Evolutionary conservation across 192 early-diverging fungal genomes (phyloP).

Genomic region (Linnemannia elongata): DNA sequence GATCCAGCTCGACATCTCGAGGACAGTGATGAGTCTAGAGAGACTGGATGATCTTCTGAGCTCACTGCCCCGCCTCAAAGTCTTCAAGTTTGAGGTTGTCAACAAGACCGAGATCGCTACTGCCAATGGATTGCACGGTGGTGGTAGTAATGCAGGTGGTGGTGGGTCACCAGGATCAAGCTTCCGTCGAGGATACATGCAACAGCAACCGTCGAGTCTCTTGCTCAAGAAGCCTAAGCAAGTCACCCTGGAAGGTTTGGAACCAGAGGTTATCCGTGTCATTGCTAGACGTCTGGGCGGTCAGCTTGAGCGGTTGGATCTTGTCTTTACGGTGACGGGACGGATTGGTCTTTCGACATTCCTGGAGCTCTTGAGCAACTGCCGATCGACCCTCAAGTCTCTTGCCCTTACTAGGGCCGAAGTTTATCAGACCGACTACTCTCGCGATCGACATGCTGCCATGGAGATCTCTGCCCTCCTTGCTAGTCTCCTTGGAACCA

Average conservation of each 20-base stretch:
- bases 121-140: neutral
- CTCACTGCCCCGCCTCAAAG: slow-evolving; percentile 30
- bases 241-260: slow-evolving; percentile 28
- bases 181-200: slow-evolving; percentile 22
- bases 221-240: slow-evolving; percentile 26
- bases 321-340: slow-evolving; percentile 26
- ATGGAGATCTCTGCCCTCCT: slow-evolving; percentile 30
- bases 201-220: slow-evolving; percentile 19
- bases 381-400: slow-evolving; percentile 25
- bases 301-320: slow-evolving; percentile 30
- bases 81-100: slow-evolving; percentile 52
- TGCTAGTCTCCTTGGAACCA: slow-evolving; percentile 12
- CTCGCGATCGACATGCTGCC: slow-evolving; percentile 13
- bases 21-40: slow-evolving; percentile 50
- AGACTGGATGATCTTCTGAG: slow-evolving; percentile 38
- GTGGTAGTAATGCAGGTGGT: neutral
- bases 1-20: slow-evolving; percentile 29
- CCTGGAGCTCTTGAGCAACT: slow-evolving; percentile 35
- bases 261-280: slow-evolving; percentile 36
- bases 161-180: slow-evolving; percentile 4
- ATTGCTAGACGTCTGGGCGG: slow-evolving; percentile 29
- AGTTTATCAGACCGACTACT: slow-evolving; percentile 21
- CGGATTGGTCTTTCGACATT: slow-evolving; percentile 22
- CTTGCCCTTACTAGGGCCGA: slow-evolving; percentile 34
- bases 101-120: slow-evolving; percentile 22